Evolutionary conservation across 148 eudicot genomes (phyloP).

Genomic region (Heliamphora exappendiculata): DNA sequence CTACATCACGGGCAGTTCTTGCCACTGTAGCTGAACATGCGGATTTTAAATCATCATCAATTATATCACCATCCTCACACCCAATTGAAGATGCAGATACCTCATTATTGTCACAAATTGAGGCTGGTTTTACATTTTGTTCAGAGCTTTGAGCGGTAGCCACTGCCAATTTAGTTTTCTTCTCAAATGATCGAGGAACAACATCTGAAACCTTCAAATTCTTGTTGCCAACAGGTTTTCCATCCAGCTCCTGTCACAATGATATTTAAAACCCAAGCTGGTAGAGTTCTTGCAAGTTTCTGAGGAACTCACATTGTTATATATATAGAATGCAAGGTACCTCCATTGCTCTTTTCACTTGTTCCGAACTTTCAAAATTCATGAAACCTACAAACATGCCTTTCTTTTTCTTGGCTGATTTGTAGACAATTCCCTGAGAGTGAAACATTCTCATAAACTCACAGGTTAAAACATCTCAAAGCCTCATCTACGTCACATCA

Average conservation of each 20-base stretch:
- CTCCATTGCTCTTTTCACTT: conserved; percentile 57
- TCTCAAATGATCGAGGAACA: conserved; percentile 63
- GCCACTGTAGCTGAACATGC: conserved; percentile 37
- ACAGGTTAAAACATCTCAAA: background rate
- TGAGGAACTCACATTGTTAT: background rate
- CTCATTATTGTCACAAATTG: conserved; percentile 19
- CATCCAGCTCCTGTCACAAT: conserved; percentile 61
- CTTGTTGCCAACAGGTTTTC: conserved; percentile 54
- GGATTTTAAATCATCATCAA: conserved; percentile 17
- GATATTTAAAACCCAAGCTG: conserved; percentile 4
- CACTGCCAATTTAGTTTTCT: conserved; percentile 30
- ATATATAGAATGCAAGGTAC: conserved; percentile 26
- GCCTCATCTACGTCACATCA: background rate
- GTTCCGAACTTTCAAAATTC: conserved; percentile 57
- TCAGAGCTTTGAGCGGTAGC: conserved; percentile 14
- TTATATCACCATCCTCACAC: conserved; percentile 33
- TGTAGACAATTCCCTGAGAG: conserved; percentile 55
- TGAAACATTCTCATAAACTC: conserved; percentile 5
- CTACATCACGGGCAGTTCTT: conserved; percentile 73
- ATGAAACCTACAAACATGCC: conserved; percentile 82
- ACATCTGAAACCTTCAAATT: conserved; percentile 64
- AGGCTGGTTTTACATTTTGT: conserved; percentile 23
- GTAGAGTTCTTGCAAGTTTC: conserved; percentile 1
- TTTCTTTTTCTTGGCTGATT: conserved; percentile 80
- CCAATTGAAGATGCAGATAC: conserved; percentile 20